phyloP scores from a whole-genome alignment of 768 basidiomycete genomes.

The Lentinula edodes region DNA sequence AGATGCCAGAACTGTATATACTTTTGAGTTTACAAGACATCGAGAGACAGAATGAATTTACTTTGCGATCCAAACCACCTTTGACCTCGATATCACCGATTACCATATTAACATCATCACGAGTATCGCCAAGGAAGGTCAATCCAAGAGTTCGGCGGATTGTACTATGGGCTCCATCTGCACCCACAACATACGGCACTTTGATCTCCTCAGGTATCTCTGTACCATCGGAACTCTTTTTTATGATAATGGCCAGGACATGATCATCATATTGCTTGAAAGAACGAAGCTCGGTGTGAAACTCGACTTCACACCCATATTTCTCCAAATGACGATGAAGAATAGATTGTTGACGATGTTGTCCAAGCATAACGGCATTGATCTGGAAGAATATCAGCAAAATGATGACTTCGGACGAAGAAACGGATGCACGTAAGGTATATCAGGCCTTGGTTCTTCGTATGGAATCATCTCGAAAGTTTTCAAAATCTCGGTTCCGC shows the following conservation, averaged over 20 bases:
- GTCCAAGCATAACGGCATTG: slow-evolving; percentile 4
- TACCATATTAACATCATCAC: not conserved
- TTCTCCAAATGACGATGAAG: slow-evolving; percentile 9
- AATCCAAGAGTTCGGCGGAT: slow-evolving; percentile 11
- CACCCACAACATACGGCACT: slow-evolving; percentile 5
- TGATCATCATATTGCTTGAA: slow-evolving; percentile 21
- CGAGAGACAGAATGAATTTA: not conserved
- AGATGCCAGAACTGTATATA: slow-evolving; percentile 12
- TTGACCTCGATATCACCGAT: slow-evolving; percentile 15
- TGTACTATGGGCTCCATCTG: slow-evolving; percentile 11
- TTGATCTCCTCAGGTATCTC: not conserved
- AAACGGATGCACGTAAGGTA: slow-evolving; percentile 18
- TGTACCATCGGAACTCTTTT: not conserved
- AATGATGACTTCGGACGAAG: no score
- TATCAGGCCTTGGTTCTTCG: slow-evolving; percentile 17
- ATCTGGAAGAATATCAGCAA: not conserved
- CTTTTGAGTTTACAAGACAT: no score
- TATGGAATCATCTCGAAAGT: slow-evolving; percentile 1
- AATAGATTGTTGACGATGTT: slow-evolving; percentile 13
- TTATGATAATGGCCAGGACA: slow-evolving; percentile 16
- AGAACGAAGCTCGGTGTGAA: slow-evolving; percentile 21
- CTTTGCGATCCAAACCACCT: slow-evolving; percentile 7
- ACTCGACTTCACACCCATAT: slow-evolving; percentile 15
- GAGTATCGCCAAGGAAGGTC: slow-evolving; percentile 12
- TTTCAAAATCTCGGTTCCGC: slow-evolving; percentile 1